Base-by-base conservation (phyloP, 805 yeast species). In the Yarrowia sp. region DNA sequence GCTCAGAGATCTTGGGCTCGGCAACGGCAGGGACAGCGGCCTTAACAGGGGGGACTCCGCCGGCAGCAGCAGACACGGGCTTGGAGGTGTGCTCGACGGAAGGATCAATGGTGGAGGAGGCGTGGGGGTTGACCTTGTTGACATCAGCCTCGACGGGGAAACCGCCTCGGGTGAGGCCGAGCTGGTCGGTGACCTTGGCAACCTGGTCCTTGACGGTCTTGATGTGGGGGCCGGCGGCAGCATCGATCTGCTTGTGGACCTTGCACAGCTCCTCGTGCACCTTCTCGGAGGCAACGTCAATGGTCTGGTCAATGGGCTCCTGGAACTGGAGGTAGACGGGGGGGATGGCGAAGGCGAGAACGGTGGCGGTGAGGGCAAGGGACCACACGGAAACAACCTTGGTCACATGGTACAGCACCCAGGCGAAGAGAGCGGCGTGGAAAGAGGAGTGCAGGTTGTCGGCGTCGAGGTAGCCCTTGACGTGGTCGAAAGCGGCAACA, bases 341-440 rank as follows among this genome's bases (percentile, higher is more conserved):
- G 66, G 98, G 98, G 49, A 83, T 79, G 48, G 96, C 77, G 82
- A 93, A 93, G 16, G 88, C 81, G 21, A 80, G 73, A 56, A 89
- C 75, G 56, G 86, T 85, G 48, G 84, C 75, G 58, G 83, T 74
- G 70, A 88, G 80, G 32, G 85, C 71, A 70, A 92, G 76, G 30
- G 88, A 80, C 83, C 87, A 88, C 65, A 92, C 76, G 24, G 96
- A 84, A 75, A 92, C 79, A 83, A 86, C 80, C 33, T 90, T 85
- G 68, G 96, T 88, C 71, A 92, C 77, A 76, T 86, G 83, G 81
- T 85, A 89, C 68, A 85, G 77, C 61, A 86, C 73, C 77, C 83
- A 90, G n/a, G 86, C 78, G 40, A 78, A 72, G 71, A 86, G 85
- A 64, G 90, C 92, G 62, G 90, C 85, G 77, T 84, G 86, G 73